Conservation (phyloP, 1,284 basidiomycete genomes). For the Ustilago xerochloae region DNA sequence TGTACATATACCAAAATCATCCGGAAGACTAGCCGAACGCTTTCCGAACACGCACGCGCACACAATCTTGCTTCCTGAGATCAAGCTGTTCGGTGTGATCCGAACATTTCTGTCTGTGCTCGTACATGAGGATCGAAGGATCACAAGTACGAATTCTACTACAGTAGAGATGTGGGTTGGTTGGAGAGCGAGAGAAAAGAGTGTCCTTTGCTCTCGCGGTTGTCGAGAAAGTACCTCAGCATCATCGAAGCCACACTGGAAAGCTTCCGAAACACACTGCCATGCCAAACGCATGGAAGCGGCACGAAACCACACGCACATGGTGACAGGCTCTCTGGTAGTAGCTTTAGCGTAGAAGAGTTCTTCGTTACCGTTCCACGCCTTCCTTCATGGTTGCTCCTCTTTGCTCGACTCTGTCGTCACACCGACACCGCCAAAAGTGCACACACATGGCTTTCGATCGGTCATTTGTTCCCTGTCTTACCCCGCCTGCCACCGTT, state of each 20-base stretch:
- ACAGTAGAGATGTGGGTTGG: too few relatives aligned
- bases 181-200: background rate
- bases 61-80: too few relatives aligned
- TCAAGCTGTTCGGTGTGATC: too few relatives aligned
- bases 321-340: too few relatives aligned
- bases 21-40: background rate
- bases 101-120: background rate
- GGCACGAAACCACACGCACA: background rate
- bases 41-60: background rate
- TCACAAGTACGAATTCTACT: background rate
- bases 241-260: too few relatives aligned
- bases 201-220: background rate
- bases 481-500: too few relatives aligned
- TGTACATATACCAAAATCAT: constrained; percentile 3
- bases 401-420: too few relatives aligned
- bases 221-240: too few relatives aligned
- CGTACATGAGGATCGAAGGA: background rate
- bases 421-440: too few relatives aligned
- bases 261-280: background rate
- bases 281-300: background rate
- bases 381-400: background rate
- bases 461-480: too few relatives aligned
- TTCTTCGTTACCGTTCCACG: background rate
- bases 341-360: background rate
- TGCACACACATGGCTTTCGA: too few relatives aligned